Evolutionary conservation across 2,329 filamentous ascomycete genomes (phyloP), one percentile per base, ranked within the genome.

Genomic region (Fusarium protoensiforme): DNA sequence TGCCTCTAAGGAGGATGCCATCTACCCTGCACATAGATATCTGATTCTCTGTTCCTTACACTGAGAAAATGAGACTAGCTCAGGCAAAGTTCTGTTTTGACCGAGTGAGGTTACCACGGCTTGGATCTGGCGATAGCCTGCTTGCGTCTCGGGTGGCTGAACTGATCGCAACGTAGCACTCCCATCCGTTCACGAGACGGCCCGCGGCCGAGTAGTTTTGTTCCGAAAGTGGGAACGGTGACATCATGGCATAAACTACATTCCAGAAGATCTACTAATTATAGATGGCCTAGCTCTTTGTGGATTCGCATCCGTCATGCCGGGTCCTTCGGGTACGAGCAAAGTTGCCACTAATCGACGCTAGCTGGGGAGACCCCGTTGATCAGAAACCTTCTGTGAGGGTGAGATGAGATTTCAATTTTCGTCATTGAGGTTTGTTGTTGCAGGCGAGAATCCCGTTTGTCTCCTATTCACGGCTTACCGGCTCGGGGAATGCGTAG

Each of bases 221-320:
- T 46, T 46, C 22, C 41, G 22, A 46, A 46, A 46, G 41, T 18
- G 41, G 41, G 41, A 18, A 11, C 22, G 24, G 38, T 69, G 68
- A 61, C 65, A 70, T 70, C 61, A 69, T 24, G 7, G 22, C 18
- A 3, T 27, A 6, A 8, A 10, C 3, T 4, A 3, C 31, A 62
- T 31, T 59, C 68, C 54, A 58, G 61, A 61, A 24, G 24, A 7
- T 10, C 1, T 7, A 4, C 70, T 73, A 71, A 73, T 67, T 71
- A 61, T 73, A 73, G 70, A n/a, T 13, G 38, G 4, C n/a, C 24
- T 41, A 61, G 16, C 39, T 35, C 4, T 24, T 61, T 46, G 14
- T 29, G 20, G 35, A 18, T 14, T 67, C 69, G 61, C 29, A 62
- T 31, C 41, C 65, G 65, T 48, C 60, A 54, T 29, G 51, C 43